Base-by-base conservation (phyloP, 805 yeast species). In the Nakazawaea holstii region DNA sequence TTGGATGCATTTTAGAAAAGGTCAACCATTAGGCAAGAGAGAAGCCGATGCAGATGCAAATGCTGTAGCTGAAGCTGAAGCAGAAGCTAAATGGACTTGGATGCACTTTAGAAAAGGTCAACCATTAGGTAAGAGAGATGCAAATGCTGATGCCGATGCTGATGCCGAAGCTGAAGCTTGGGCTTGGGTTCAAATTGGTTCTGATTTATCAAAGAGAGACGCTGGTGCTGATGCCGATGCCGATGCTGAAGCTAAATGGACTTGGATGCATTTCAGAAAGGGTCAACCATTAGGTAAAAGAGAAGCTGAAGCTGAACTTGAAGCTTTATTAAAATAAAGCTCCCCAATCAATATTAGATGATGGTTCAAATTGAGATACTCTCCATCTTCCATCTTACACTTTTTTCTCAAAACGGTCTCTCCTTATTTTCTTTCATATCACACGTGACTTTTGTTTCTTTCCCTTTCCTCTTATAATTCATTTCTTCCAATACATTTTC, bases 271-370 rank as follows among this genome's bases (percentile, higher is more conserved):
- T 20, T 27, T 36, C n/a, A 45, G 35, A 30, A 24, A n/a, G 9
- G 54, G 55, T 42, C 48, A 49, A 39, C 56, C 53, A 20, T 53
- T 58, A 32, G 49, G 48, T 39, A 62, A 62, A 52, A 58, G 66
- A 54, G 65, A 59, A 8, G 64, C 24, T 20, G 56, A 57, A 27
- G 57, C 61, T 38, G 55, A 55, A 10, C 58, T 60, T 30, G 55
- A 52, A 14, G 56, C 55, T 14, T 58, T 32, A 56, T 48, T 27
- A 60, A 20, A 20, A 20, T 20, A 20, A 20, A 20, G 3, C 24
- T 3, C 5, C 24, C 24, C 24, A 20, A 20, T 20, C 24, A 20
- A 20, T 20, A 20, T 20, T 20, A 20, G 24, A 20, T 20, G 24
- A 20, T 20, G 24, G 24, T 20, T 3, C 24, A 20, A 20, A 20